Base-by-base conservation (phyloP, 2,329 filamentous ascomycete genomes). In the Colletotrichum lindemuthianum region DNA sequence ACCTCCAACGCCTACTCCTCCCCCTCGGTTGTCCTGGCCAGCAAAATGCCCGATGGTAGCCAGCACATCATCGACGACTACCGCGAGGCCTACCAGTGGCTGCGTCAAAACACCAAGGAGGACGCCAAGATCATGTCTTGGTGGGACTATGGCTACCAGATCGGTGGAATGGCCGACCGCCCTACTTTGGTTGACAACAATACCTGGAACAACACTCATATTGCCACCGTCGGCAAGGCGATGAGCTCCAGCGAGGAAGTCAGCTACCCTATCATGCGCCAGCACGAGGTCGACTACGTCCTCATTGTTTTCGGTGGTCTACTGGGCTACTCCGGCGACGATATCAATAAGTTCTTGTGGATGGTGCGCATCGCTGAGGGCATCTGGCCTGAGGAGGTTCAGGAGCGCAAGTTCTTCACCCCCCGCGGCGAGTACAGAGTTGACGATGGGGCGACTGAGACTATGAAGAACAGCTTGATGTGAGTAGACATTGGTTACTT, bases 131-230 rank as follows among this genome's bases (percentile, higher is more conserved):
- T 99, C 76, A 98, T 98, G 95, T 96, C 94, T 1, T 99, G 96
- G 96, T 99, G 96, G 96, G 96, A 99, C 77, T 99, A 99, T 74
- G 96, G 96, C 69, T 99, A 99, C 82, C 96, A 99, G 81, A 99
- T 99, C 78, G 96, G 96, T 81, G 96, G 96, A 70, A 99, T 99
- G 96, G 96, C 96, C 53, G 96, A 99, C 78, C 88, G 96, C 59
- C 96, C 96, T 39, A 99, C 96, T 1, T 85, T 99, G 39, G 96
- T 99, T 39, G 96, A 99, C 84, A 99, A 99, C 85, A 99, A 99
- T 82, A 99, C 96, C 2, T 99, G 96, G 96, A 99, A 99, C 85
- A 99, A 99, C 83, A 99, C 96, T 8, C 96, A 99, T 78, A 99
- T 99, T 79, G 96, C 96, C 57, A 99, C 96, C 12, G 96, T 99